phyloP scores from a whole-genome alignment of 345 rosid genomes.

The Kernera saxatilis region DNA sequence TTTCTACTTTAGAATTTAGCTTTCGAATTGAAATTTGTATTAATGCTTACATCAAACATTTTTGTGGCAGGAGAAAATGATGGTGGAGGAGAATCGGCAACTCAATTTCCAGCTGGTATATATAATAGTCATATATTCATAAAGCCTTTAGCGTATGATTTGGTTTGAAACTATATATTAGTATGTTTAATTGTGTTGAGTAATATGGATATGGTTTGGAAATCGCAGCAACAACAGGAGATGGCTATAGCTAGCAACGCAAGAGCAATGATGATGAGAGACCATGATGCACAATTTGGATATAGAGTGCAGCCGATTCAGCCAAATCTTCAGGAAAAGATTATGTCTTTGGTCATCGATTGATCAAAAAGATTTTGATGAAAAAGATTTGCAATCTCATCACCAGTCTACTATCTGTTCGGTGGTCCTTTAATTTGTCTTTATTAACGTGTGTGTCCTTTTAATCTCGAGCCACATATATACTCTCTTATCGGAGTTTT shows the following conservation, averaged over 20 bases:
- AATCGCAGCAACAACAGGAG: slow-evolving; percentile 46
- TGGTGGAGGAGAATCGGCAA: slow-evolving; percentile 40
- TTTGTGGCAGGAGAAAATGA: slow-evolving; percentile 27
- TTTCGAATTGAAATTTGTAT: neutral
- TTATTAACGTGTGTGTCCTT: neutral
- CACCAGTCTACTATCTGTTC: neutral
- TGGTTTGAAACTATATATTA: slow-evolving; percentile 5
- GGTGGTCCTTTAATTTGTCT: neutral
- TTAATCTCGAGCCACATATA: neutral
- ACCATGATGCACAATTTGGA: slow-evolving; percentile 28
- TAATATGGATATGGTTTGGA: neutral
- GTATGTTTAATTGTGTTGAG: neutral
- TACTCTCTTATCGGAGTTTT: neutral
- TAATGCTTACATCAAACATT: neutral
- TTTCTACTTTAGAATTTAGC: neutral
- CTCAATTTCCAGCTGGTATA: slow-evolving; percentile 44
- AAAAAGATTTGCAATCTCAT: neutral
- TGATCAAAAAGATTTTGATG: too few relatives aligned
- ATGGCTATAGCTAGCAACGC: slow-evolving; percentile 42
- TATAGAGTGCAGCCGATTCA: slow-evolving; percentile 36
- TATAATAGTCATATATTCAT: neutral
- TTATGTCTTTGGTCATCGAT: slow-evolving; percentile 32
- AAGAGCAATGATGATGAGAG: slow-evolving; percentile 37
- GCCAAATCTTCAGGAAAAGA: slow-evolving; percentile 38
- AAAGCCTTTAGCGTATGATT: neutral